Percentiles rank a stretch among this genome's conserved stretches.
phyloP scores from a whole-genome alignment of 371 early-diverging fungal genomes.

The Syncephalis fuscata region DNA sequence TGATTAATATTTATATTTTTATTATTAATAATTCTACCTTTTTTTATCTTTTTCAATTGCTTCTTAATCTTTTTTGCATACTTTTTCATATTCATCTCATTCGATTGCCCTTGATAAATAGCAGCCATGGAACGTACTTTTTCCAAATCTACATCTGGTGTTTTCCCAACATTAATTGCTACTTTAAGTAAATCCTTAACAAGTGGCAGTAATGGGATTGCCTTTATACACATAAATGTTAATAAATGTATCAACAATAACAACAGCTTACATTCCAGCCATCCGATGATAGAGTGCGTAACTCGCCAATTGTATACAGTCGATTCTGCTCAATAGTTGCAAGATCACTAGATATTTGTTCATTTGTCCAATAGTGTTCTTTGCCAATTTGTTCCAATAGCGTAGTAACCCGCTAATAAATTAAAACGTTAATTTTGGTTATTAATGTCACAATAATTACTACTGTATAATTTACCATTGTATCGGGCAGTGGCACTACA shows the following conservation, averaged over 20 bases:
- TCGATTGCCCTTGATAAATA: neutral
- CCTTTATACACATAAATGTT: slow-evolving; percentile 3
- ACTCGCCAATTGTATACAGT: neutral
- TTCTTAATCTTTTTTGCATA: slow-evolving; percentile 12
- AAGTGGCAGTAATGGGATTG: slow-evolving; percentile 12
- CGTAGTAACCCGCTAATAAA: no score
- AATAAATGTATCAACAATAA: neutral
- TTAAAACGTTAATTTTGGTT: neutral
- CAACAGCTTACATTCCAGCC: neutral
- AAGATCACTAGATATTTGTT: neutral
- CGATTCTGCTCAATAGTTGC: neutral
- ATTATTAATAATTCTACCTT: slow-evolving; percentile 9
- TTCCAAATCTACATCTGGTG: neutral
- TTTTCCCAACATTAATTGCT: slow-evolving; percentile 4
- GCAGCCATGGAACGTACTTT: no score
- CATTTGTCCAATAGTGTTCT: neutral
- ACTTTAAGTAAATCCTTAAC: slow-evolving; percentile 14
- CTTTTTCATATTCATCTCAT: slow-evolving; percentile 6
- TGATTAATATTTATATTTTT: no score
- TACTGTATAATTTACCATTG: neutral
- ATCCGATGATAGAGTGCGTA: neutral
- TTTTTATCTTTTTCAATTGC: slow-evolving; percentile 11
- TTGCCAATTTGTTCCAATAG: neutral
- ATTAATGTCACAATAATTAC: neutral
- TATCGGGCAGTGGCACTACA: neutral